Evolutionary conservation across 75 land plant genomes (phyloP).

Genomic region (Selaginella moellendorffii): DNA sequence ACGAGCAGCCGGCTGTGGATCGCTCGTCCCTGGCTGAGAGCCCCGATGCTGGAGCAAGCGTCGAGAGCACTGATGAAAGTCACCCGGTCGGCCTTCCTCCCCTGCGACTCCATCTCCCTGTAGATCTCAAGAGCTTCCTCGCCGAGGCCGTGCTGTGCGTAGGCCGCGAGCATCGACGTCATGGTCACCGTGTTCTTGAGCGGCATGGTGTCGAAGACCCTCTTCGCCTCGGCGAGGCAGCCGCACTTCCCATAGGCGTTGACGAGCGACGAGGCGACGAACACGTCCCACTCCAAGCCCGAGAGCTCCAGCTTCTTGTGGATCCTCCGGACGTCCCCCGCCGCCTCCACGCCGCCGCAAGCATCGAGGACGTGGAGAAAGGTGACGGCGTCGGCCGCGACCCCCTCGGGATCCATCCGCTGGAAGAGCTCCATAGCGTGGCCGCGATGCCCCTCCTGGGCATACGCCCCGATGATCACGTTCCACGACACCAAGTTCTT

Average conservation of each 20-base stretch:
- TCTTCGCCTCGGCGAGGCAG: not conserved
- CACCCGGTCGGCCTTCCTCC: not conserved
- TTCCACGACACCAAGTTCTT: not conserved
- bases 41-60: slow-evolving; percentile 2
- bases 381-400: not conserved
- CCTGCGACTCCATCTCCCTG: not conserved
- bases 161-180: not conserved
- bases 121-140: not conserved
- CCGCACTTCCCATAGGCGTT: not conserved
- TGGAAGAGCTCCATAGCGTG: not conserved
- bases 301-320: not conserved
- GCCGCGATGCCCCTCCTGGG: not conserved
- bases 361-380: not conserved
- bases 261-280: not conserved
- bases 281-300: not conserved
- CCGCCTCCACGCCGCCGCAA: not conserved
- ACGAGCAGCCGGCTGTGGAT: not conserved
- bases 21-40: not conserved
- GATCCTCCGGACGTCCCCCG: not conserved
- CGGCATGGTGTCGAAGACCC: not conserved
- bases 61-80: slow-evolving; percentile 1
- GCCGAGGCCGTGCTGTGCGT: not conserved
- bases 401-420: not conserved
- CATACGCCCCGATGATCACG: not conserved
- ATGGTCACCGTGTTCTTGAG: not conserved